Evolutionary conservation across 139 green algal species (phyloP).

Genomic region (Chlamydomonas schloesseri): DNA sequence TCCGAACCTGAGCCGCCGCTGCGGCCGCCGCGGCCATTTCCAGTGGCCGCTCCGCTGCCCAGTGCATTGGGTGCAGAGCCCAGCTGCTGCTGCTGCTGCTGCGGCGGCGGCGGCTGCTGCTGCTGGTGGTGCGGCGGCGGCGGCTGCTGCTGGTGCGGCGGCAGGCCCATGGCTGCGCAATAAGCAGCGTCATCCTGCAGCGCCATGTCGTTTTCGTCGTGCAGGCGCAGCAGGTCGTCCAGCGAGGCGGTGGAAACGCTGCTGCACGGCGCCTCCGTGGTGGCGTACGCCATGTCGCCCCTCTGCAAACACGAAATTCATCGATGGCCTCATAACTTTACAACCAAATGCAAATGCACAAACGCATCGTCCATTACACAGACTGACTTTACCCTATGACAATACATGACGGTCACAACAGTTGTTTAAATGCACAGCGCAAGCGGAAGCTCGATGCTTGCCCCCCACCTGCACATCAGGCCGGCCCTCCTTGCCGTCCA

Average conservation of each 20-base stretch:
- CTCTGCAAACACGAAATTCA: too few relatives aligned
- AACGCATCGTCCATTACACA: too few relatives aligned
- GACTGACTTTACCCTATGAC: too few relatives aligned
- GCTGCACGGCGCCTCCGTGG: slow-evolving; percentile 3
- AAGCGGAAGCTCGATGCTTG: too few relatives aligned
- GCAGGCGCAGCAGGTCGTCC: neutral
- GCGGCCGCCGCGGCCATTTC: neutral
- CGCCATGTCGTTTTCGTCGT: neutral
- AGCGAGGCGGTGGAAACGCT: slow-evolving; percentile 23
- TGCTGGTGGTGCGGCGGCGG: neutral
- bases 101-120: neutral
- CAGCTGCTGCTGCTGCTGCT: neutral
- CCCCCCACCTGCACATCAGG: neutral
- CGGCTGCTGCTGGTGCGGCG: neutral
- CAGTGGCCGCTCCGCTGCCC: neutral
- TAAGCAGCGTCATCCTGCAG: neutral
- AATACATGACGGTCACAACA: too few relatives aligned
- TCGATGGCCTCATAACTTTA: too few relatives aligned
- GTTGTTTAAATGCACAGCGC: too few relatives aligned
- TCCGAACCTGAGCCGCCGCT: neutral
- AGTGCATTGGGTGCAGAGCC: neutral
- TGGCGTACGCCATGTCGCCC: neutral
- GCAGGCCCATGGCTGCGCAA: too few relatives aligned
- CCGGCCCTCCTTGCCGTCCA: neutral
- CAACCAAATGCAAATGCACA: too few relatives aligned